phyloP scores from a whole-genome alignment of 176 grass and related monocot species.

The Musa beccarii region DNA sequence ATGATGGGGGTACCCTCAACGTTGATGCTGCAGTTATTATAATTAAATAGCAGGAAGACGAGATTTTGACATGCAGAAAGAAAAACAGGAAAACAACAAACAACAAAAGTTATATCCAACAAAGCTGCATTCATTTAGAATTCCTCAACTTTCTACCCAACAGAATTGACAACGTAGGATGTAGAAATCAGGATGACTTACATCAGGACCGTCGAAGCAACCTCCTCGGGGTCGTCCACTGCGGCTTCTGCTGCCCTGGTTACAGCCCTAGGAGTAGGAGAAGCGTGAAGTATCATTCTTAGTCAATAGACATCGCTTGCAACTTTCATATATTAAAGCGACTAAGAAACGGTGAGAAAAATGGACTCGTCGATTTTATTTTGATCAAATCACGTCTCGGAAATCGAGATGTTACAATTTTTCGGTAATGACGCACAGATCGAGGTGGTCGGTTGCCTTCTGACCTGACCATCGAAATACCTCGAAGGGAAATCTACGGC shows the following conservation, averaged over 20 bases:
- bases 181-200: background rate
- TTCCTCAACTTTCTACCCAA: background rate
- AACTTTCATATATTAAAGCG: no score
- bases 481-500: background rate
- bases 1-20: no score
- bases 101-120: no score
- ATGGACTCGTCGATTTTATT: no score
- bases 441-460: background rate
- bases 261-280: background rate
- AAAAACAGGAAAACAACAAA: no score
- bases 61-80: no score
- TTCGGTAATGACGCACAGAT: background rate
- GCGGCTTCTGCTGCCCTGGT: background rate
- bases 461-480: background rate
- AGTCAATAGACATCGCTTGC: background rate
- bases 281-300: background rate
- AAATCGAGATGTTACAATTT: background rate
- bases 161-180: background rate
- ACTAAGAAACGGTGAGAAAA: no score
- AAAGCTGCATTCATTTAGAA: background rate
- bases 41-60: no score
- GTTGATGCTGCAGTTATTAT: no score
- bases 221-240: background rate
- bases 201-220: background rate
- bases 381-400: background rate